phyloP scores from a whole-genome alignment of 2,329 filamentous ascomycete genomes.

The Cercospora sp. region DNA sequence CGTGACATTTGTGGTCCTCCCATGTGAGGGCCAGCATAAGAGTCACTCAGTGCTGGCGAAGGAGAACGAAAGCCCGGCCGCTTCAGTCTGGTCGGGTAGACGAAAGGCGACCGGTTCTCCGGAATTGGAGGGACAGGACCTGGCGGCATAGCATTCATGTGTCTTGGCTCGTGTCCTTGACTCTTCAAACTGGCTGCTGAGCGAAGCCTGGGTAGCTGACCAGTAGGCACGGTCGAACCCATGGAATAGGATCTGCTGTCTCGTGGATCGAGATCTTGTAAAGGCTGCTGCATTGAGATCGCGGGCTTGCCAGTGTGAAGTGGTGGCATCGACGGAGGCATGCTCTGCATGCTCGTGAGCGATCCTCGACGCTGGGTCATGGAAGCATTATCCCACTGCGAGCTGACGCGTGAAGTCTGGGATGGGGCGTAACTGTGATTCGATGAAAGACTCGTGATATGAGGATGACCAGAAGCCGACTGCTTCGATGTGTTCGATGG shows the following conservation, averaged over 20 bases:
- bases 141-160: slow-evolving; percentile 35
- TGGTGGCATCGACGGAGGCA: slow-evolving; percentile 43
- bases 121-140: slow-evolving; percentile 36
- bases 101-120: slow-evolving; percentile 43
- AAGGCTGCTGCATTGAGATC: slow-evolving; percentile 26
- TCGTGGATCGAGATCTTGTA: slow-evolving; percentile 30
- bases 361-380: slow-evolving; percentile 42
- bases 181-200: slow-evolving; percentile 49
- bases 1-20: slow-evolving; percentile 28
- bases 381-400: slow-evolving; percentile 44
- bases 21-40: slow-evolving; percentile 34
- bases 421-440: slow-evolving; percentile 41
- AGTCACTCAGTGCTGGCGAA: slow-evolving; percentile 49
- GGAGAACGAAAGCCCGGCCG: slow-evolving; percentile 45
- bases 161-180: slow-evolving; percentile 39
- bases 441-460: slow-evolving; percentile 23
- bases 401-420: slow-evolving; percentile 44
- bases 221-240: slow-evolving; percentile 40
- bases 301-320: slow-evolving; percentile 26
- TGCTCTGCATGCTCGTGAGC: slow-evolving; percentile 45
- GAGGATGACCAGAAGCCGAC: slow-evolving; percentile 34
- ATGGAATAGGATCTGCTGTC: slow-evolving; percentile 49
- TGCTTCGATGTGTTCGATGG: slow-evolving; percentile 43
- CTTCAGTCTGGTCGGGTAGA: slow-evolving; percentile 46
- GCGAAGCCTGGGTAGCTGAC: slow-evolving; percentile 44